Percentiles rank a stretch among this genome's conserved stretches.
Evolutionary conservation across 2,329 filamentous ascomycete species (phyloP).

Genomic region (Aureobasidium sp.): DNA sequence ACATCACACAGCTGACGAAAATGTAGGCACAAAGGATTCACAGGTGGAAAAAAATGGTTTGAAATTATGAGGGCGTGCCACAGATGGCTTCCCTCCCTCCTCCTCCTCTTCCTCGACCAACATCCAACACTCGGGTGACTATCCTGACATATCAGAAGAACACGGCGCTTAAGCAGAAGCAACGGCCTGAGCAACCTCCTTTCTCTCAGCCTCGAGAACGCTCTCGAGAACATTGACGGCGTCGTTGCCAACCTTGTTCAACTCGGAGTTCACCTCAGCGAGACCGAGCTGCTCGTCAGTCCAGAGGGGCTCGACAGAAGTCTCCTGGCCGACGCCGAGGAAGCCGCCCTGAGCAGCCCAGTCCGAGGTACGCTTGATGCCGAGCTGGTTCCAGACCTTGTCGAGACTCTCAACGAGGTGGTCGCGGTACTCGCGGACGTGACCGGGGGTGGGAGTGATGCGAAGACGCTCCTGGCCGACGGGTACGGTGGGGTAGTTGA

Average conservation of each 20-base stretch:
- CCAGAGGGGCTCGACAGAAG: slow-evolving; percentile 66
- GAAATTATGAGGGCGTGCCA: background rate
- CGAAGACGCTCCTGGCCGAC: slow-evolving; percentile 95
- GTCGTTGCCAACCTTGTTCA: slow-evolving; percentile 40
- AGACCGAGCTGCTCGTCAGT: slow-evolving; percentile 80
- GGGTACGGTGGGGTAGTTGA: slow-evolving; percentile 97
- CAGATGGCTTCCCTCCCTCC: background rate
- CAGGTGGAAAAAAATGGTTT: background rate
- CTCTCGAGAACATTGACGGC: slow-evolving; percentile 38
- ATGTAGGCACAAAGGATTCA: background rate
- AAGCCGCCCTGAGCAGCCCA: slow-evolving; percentile 90
- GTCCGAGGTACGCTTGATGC: slow-evolving; percentile 84
- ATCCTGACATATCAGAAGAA: background rate
- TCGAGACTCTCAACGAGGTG: slow-evolving; percentile 78
- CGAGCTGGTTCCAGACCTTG: slow-evolving; percentile 77
- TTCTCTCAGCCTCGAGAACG: slow-evolving; percentile 38
- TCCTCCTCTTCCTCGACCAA: background rate
- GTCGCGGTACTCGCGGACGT: slow-evolving; percentile 74
- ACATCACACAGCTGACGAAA: background rate
- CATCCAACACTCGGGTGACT: background rate
- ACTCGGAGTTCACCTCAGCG: slow-evolving; percentile 53
- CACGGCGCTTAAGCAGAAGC: slow-evolving; percentile 18
- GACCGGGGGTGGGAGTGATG: slow-evolving; percentile 91
- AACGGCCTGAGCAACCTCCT: slow-evolving; percentile 34
- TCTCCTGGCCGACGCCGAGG: slow-evolving; percentile 77